These are phyloP conservation scores for Tuber microsphaerosporum DNA, from an alignment of 495 filamentous ascomycete genomes.

Conservation along the genomic window DNA sequence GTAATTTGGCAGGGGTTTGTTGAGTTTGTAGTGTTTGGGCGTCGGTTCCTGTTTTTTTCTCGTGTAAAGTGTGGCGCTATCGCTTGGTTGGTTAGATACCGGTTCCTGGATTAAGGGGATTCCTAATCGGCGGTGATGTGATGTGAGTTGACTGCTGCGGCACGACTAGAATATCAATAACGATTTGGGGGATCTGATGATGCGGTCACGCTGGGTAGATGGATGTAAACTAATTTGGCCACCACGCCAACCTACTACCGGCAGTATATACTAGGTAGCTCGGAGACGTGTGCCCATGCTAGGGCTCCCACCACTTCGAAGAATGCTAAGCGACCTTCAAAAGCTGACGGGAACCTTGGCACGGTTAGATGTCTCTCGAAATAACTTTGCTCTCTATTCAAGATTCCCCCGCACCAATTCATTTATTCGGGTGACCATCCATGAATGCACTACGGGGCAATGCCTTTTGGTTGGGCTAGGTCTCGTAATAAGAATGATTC, in stretches of 20 bases:
- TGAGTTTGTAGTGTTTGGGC: not conserved
- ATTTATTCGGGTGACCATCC: not conserved
- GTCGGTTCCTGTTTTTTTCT: not conserved
- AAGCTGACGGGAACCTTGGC: too few species aligned
- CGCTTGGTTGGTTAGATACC: not conserved
- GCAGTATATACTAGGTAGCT: not conserved
- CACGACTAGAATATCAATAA: not conserved
- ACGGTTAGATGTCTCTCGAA: not conserved
- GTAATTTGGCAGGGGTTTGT: slow-evolving; percentile 8
- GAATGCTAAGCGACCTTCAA: too few species aligned
- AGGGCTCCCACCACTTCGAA: too few species aligned
- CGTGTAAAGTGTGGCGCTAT: not conserved
- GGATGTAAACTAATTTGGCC: not conserved
- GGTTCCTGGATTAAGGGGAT: not conserved
- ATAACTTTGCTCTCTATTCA: not conserved
- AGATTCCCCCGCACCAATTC: not conserved
- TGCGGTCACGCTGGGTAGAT: not conserved
- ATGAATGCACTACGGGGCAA: not conserved
- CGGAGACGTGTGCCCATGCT: not conserved
- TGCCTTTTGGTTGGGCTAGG: not conserved
- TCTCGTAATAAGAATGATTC: not conserved
- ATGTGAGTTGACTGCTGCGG: not conserved
- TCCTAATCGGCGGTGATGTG: not conserved
- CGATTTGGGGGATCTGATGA: not conserved
- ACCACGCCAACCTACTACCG: not conserved